A percentile compares a stretch with the other conserved stretches of the same genome.
phyloP scores from a whole-genome alignment of 129 eudicot species.

The Heracleum sosnowskyi region DNA sequence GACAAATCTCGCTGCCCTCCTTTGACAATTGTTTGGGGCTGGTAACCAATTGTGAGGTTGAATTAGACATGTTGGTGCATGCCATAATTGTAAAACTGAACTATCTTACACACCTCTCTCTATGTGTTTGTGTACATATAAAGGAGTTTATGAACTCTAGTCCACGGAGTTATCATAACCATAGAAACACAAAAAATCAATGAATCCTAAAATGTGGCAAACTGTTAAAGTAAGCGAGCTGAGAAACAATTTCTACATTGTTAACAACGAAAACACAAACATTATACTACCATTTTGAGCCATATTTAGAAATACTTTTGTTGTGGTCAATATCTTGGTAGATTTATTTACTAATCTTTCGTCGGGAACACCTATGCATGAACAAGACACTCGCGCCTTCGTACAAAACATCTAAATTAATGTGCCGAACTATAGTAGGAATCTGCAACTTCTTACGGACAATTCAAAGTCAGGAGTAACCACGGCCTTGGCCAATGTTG shows the following conservation, averaged over 20 bases:
- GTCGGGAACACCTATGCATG: slow-evolving; percentile 1
- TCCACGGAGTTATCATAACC: background rate
- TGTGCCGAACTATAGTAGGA: background rate
- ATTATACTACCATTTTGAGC: background rate
- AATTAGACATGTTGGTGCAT: slow-evolving; percentile 28
- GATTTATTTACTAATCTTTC: background rate
- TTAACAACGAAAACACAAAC: slow-evolving; percentile 25
- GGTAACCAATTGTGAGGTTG: slow-evolving; percentile 25
- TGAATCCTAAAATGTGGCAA: slow-evolving; percentile 9
- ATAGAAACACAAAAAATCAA: slow-evolving; percentile 10
- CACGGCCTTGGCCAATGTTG: background rate
- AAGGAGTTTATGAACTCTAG: background rate
- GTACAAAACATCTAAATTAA: background rate
- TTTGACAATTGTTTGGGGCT: slow-evolving; percentile 19
- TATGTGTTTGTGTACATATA: background rate
- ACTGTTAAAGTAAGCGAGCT: slow-evolving; percentile 24
- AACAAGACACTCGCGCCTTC: slow-evolving; percentile 9
- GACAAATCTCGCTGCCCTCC: slow-evolving; percentile 23
- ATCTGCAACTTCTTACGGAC: background rate
- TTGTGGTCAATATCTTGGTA: background rate
- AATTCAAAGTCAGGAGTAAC: background rate
- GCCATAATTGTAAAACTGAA: slow-evolving; percentile 31
- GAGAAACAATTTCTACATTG: slow-evolving; percentile 17
- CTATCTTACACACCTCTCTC: background rate
- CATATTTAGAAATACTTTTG: background rate